Conservation (phyloP, 306 rosid species). For the Prunus campanulata region DNA sequence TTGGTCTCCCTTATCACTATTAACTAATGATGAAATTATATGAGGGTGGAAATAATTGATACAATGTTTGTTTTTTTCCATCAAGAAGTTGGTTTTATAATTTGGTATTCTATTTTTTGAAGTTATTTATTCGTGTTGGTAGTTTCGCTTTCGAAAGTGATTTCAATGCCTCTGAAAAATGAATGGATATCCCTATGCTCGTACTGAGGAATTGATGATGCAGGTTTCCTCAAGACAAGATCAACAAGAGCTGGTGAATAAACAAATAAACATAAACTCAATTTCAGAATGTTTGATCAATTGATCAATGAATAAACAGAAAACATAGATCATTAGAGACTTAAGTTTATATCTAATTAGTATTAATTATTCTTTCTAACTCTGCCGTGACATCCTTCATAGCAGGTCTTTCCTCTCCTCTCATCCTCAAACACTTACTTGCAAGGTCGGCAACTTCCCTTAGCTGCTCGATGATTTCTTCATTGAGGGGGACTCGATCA, state of each 20-base stretch:
- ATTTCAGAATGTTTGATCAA: background rate
- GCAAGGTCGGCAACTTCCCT: background rate
- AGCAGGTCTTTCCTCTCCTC: background rate
- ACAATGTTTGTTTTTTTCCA: background rate
- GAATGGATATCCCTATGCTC: background rate
- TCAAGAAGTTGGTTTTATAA: background rate
- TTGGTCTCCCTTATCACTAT: background rate
- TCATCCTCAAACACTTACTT: background rate
- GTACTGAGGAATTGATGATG: background rate
- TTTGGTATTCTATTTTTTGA: background rate
- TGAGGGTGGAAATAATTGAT: constrained; percentile 19
- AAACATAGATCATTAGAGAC: background rate
- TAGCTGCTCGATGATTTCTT: background rate
- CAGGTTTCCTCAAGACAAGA: background rate
- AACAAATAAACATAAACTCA: background rate
- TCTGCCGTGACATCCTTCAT: background rate
- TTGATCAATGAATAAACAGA: background rate
- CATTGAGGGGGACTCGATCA: background rate
- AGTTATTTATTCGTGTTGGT: background rate
- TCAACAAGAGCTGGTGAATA: background rate
- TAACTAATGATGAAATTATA: constrained; percentile 14
- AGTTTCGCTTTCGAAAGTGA: background rate
- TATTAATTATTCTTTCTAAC: background rate
- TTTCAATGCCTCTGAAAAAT: background rate
- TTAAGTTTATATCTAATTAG: no score